Evolutionary conservation across 2,329 filamentous ascomycete species (phyloP).

Genomic region (Beauveria sp.): DNA sequence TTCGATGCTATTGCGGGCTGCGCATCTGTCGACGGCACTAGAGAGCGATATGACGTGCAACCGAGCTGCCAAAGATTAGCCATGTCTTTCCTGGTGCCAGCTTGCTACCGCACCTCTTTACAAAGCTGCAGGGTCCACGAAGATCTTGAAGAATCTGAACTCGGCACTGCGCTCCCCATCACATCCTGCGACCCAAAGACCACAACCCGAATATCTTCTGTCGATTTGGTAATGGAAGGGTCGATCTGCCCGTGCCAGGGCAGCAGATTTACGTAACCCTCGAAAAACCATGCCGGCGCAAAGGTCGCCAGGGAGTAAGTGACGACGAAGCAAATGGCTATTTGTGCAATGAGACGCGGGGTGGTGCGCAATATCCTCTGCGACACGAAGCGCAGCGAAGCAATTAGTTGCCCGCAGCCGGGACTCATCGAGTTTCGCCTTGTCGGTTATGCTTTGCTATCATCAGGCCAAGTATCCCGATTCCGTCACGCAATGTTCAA

Average conservation of each 20-base stretch:
- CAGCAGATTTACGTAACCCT: background rate
- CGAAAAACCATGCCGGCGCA: background rate
- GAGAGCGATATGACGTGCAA: conserved; percentile 39
- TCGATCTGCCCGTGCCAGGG: background rate
- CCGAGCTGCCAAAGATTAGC: conserved; percentile 28
- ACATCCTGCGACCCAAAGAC: conserved; percentile 10
- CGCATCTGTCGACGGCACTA: conserved; percentile 34
- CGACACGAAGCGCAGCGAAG: background rate
- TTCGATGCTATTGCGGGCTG: conserved; percentile 47
- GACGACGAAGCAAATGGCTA: background rate
- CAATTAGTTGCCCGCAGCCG: background rate
- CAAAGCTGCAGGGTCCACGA: conserved; percentile 7
- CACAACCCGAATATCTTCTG: conserved; percentile 2
- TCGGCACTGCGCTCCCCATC: conserved; percentile 1
- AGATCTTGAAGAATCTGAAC: background rate
- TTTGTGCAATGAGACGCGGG: background rate
- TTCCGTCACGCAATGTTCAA: background rate
- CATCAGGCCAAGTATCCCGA: background rate
- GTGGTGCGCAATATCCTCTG: background rate
- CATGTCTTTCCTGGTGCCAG: background rate
- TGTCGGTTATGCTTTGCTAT: background rate
- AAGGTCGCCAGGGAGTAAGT: background rate
- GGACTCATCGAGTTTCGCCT: background rate
- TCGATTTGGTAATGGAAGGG: background rate
- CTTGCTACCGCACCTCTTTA: background rate